Conservation (phyloP, 2,329 filamentous ascomycete species). For the Lachnellula suecica region DNA sequence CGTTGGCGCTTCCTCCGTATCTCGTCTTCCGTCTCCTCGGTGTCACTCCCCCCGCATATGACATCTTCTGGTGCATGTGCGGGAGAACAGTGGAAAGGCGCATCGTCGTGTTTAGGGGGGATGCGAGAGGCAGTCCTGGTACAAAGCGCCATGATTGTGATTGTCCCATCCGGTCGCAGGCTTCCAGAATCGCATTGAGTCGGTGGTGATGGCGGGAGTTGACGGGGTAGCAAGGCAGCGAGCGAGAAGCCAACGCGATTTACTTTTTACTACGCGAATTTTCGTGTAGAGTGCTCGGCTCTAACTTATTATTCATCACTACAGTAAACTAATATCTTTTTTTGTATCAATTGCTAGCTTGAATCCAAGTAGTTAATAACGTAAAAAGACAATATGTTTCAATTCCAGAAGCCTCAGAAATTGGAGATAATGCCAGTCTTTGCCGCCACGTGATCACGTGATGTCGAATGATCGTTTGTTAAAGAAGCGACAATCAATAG, state of each 20-base stretch:
- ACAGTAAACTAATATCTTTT: too few species aligned
- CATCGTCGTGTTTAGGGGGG: constrained; percentile 20
- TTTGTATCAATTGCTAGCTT: too few species aligned
- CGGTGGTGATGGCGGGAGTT: neutral
- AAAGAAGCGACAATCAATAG: too few species aligned
- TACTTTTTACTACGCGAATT: too few species aligned
- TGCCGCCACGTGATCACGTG: too few species aligned
- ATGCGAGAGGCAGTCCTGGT: neutral
- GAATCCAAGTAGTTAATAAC: too few species aligned
- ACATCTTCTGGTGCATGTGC: constrained; percentile 44
- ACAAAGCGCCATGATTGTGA: constrained; percentile 8
- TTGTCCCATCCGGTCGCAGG: constrained; percentile 4
- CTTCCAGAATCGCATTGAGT: neutral
- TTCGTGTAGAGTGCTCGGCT: too few species aligned
- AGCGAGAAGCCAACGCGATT: neutral
- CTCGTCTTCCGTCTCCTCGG: constrained; percentile 50
- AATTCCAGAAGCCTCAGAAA: too few species aligned
- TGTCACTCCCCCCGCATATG: constrained; percentile 56
- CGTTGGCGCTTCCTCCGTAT: constrained; percentile 50
- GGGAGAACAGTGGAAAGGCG: constrained; percentile 49
- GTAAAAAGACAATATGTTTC: too few species aligned
- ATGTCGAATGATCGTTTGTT: too few species aligned
- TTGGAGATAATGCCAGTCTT: too few species aligned
- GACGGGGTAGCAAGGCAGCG: neutral
- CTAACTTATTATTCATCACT: too few species aligned